phyloP scores from a whole-genome alignment of 768 basidiomycete species.

The Trichaptum fuscoviolaceum region DNA sequence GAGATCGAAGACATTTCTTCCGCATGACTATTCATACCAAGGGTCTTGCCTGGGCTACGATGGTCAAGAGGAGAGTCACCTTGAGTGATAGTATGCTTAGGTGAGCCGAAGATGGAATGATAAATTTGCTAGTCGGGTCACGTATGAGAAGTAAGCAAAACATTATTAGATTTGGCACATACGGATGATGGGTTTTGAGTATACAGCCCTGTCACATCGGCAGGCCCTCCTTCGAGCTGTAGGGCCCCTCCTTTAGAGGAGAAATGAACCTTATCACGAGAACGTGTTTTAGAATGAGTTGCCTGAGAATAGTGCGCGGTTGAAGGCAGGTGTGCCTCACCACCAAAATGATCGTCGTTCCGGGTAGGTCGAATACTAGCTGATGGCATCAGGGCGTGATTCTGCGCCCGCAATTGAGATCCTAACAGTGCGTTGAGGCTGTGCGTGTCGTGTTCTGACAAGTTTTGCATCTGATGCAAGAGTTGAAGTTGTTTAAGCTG shows the following conservation, averaged over 20 bases:
- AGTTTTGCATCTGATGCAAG: neutral
- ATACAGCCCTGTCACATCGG: neutral
- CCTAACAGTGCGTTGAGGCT: neutral
- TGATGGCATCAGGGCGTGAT: neutral
- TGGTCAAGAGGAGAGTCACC: neutral
- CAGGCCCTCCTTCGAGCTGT: neutral
- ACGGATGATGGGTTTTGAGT: neutral
- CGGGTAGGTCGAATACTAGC: neutral
- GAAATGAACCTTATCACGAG: neutral
- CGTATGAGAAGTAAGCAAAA: neutral
- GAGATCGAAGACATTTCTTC: constrained; percentile 45
- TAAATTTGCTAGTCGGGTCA: neutral
- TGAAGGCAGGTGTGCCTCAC: neutral
- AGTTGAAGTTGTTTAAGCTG: neutral
- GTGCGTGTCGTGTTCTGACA: neutral
- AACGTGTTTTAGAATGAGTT: neutral
- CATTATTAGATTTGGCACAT: neutral
- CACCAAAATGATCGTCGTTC: neutral
- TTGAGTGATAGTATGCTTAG: neutral
- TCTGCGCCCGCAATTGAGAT: neutral
- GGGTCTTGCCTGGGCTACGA: neutral
- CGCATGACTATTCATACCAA: neutral
- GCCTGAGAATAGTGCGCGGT: neutral
- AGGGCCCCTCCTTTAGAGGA: neutral
- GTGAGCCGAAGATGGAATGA: neutral